Percentiles rank a stretch among this genome's conserved stretches.
Evolutionary conservation across 169 alveolate genomes (phyloP).

Genomic region (Perkinsus chesapeaki): DNA sequence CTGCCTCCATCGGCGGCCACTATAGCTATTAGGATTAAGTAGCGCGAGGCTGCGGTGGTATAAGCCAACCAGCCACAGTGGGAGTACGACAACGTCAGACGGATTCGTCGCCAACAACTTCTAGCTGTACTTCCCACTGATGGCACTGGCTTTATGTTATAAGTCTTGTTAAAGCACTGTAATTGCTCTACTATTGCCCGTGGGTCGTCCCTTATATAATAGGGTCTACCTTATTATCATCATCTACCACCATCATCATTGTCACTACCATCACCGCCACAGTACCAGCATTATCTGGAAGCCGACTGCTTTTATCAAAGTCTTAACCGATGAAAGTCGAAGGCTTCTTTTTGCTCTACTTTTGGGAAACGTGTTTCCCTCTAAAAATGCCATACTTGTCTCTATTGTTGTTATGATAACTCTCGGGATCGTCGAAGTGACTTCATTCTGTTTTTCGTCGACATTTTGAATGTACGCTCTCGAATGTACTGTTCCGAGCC

Average conservation of each 20-base stretch:
- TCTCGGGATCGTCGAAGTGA: no score
- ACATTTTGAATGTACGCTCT: neutral
- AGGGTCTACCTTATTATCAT: neutral
- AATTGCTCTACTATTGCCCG: no score
- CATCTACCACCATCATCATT: neutral
- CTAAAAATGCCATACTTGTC: no score
- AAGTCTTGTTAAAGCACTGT: neutral
- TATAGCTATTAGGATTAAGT: neutral
- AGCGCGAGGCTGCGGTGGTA: neutral
- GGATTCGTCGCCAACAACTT: neutral
- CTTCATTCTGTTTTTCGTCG: neutral
- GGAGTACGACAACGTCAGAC: neutral
- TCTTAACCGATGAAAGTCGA: no score
- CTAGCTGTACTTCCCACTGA: neutral
- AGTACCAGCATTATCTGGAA: no score
- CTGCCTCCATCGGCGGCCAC: neutral
- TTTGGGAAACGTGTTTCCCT: no score
- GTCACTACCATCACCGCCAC: no score
- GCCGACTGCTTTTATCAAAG: no score
- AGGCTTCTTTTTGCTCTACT: no score
- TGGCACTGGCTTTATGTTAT: neutral
- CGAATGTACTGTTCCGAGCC: no score
- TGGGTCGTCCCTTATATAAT: no score
- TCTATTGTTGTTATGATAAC: no score
- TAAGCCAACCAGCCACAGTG: neutral